A percentile compares a stretch with the other conserved stretches of the same genome.
These are phyloP conservation scores for Arthromyces matolae DNA, from an alignment of 768 basidiomycete species.

Conservation along the genomic window DNA sequence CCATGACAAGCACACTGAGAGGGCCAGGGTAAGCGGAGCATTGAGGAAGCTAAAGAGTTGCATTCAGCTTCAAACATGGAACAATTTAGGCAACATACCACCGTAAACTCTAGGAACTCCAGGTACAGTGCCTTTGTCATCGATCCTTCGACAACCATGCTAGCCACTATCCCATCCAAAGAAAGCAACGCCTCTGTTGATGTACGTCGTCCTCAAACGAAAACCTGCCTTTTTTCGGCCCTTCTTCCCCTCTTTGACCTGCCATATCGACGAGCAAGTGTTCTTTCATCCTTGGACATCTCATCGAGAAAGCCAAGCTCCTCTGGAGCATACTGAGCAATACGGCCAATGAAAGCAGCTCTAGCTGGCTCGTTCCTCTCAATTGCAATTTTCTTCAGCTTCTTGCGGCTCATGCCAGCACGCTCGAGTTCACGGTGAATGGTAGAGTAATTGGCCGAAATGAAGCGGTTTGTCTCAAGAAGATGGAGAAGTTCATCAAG, in stretches of 20 bases:
- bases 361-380: conserved; percentile 25
- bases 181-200: conserved; percentile 26
- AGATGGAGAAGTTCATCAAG: conserved; percentile 30
- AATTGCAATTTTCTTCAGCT: conserved; percentile 27
- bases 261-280: too few relatives aligned
- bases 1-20: conserved; percentile 30
- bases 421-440: conserved; percentile 27
- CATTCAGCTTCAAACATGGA: background rate
- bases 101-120: conserved; percentile 21
- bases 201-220: conserved; percentile 26
- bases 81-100: conserved; percentile 19
- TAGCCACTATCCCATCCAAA: conserved; percentile 27
- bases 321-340: conserved; percentile 27
- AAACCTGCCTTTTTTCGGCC: conserved; percentile 22
- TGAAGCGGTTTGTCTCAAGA: conserved; percentile 25
- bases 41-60: conserved; percentile 17
- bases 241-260: conserved; percentile 17
- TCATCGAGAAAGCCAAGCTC: conserved; percentile 35
- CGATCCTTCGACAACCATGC: conserved; percentile 26
- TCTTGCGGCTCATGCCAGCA: conserved; percentile 25
- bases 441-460: conserved; percentile 31
- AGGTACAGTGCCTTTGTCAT: conserved; percentile 22
- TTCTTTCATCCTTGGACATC: conserved; percentile 28
- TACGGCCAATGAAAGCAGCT: conserved; percentile 21
- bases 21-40: conserved; percentile 24